Evolutionary conservation across 1,284 basidiomycete genomes (phyloP), one percentile per base, ranked within the genome.

Genomic region (Anthracocystis panici-leucophaei): DNA sequence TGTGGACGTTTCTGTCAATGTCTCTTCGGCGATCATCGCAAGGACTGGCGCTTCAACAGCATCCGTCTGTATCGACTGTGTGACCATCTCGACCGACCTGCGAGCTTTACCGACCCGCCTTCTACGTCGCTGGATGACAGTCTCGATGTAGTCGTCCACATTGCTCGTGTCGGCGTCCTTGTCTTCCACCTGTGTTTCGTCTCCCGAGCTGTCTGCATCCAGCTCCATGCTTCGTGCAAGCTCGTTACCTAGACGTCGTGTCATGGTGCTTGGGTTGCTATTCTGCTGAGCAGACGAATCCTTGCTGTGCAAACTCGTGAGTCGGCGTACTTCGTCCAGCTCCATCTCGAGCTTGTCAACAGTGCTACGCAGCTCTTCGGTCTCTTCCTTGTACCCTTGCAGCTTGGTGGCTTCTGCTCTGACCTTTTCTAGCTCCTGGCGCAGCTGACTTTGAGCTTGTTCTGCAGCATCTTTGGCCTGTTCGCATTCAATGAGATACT

Each of bases 261-360:
- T 60, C 23, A 71, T 31, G n/a, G 67, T 71, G 8, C 51, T 40
- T 5, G 59, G 73, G 31, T 67, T 67, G 61, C 73, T 71, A 38
- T 66, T 52, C 23, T 57, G 59, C 21, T 91, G 86, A 1, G 54
- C 56, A 21, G 70, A 75, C 5, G 57, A 58, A n/a, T 75, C 65
- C 20, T 74, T 68, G 51, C 64, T 68, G 48, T 73, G 63, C 10
- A 62, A 33, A 14, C 57, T 66, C 3, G 72, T 64, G 20, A 75
- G 55, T 16, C 72, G 62, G 16, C 66, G 62, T 46, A 75, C 23
- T 48, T 75, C 73, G 48, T 70, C 67, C 11, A 66, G 60, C 55
- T 75, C 67, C 73, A 67, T 66, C 31, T 75, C 67, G 46, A 75
- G 73, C 44, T 67, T 71, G 51, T 75, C 67, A 9, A 71, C 67